Evolutionary conservation across 257 asterid genomes (phyloP).

Genomic region (Phtheirospermum japonicum): DNA sequence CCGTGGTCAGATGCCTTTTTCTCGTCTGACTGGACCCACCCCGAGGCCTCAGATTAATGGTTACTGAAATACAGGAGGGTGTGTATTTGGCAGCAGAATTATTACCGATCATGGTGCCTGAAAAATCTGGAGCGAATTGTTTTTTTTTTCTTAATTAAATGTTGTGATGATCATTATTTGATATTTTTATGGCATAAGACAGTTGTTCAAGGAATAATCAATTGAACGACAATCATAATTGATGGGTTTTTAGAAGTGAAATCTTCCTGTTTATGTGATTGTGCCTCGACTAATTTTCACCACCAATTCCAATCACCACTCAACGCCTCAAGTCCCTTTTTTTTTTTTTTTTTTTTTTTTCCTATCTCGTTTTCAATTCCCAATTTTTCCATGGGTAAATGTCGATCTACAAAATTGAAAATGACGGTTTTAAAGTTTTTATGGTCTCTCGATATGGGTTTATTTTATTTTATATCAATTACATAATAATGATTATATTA

Average conservation of each 20-base stretch:
- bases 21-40: conserved; percentile 70
- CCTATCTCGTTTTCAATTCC: no score
- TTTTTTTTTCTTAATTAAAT: background rate
- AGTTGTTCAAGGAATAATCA: conserved; percentile 25
- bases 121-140: conserved; percentile 9
- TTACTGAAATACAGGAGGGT: conserved; percentile 41
- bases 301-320: no score
- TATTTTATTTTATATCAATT: no score
- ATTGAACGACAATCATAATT: background rate
- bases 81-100: background rate
- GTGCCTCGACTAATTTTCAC: background rate
- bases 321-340: no score
- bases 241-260: background rate
- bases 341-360: no score
- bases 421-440: no score
- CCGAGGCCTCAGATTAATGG: conserved; percentile 91
- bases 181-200: conserved; percentile 24
- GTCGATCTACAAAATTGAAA: no score
- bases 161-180: conserved; percentile 20
- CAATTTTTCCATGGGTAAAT: no score
- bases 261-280: background rate
- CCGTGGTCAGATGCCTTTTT: conserved; percentile 67
- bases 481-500: no score
- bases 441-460: no score
- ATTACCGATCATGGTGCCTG: conserved; percentile 18